Conservation (phyloP, 192 early-diverging fungal species). For the Linnemannia zychae region DNA sequence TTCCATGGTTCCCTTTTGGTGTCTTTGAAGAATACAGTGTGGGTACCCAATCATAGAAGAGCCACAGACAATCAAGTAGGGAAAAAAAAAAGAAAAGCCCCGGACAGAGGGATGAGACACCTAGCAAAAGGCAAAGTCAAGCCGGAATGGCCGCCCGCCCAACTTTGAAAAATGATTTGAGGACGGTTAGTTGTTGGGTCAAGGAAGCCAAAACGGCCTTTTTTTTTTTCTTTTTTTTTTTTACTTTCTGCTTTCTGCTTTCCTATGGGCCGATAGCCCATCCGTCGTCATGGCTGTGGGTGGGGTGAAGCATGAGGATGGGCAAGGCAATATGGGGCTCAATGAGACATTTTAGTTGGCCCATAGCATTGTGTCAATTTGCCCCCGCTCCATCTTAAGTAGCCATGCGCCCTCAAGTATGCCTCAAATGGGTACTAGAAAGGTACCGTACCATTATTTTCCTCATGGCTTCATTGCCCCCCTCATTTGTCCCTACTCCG, state of each 20-base stretch:
- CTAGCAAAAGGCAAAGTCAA: not conserved
- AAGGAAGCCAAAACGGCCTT: not conserved
- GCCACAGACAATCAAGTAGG: not conserved
- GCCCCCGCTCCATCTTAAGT: not conserved
- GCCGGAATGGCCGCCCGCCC: not conserved
- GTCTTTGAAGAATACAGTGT: not conserved
- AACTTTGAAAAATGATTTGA: no score
- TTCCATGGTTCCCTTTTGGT: not conserved
- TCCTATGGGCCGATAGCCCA: not conserved
- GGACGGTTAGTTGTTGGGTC: not conserved
- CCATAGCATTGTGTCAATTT: not conserved
- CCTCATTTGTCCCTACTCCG: not conserved
- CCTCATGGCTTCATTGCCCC: not conserved
- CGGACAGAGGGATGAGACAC: not conserved
- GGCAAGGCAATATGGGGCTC: not conserved
- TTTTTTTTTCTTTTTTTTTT: not conserved
- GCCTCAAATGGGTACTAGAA: not conserved
- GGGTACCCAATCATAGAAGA: not conserved
- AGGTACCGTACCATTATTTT: not conserved
- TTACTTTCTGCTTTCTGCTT: no score
- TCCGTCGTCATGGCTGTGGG: not conserved
- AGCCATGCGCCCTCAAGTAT: slow-evolving; percentile 3
- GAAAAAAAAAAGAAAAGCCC: not conserved
- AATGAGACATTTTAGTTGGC: slow-evolving; percentile 4
- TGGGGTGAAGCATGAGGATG: not conserved